phyloP scores from a whole-genome alignment of 306 rosid genomes.

The Benincasa hispida region DNA sequence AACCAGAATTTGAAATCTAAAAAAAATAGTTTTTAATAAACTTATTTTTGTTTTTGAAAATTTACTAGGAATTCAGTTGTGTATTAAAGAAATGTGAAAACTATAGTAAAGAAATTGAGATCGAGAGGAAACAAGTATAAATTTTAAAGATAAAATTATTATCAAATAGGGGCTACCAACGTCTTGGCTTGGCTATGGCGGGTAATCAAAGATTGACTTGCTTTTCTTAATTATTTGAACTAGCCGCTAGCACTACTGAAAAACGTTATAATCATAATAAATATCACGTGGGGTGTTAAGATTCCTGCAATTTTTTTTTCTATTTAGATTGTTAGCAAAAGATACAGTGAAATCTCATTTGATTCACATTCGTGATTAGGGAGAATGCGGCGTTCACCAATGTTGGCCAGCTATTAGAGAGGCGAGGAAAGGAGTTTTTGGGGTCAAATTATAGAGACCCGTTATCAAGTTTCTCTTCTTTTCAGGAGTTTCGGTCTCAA shows the following conservation, averaged over 20 bases:
- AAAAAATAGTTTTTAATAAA: too few species aligned
- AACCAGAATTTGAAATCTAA: too few species aligned
- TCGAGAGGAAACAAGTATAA: too few species aligned
- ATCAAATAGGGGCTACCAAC: too few species aligned
- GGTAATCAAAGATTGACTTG: background rate
- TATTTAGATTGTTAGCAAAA: background rate
- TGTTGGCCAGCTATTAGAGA: constrained; percentile 56
- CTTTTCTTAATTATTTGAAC: background rate
- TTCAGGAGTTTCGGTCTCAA: constrained; percentile 69
- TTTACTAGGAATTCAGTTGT: too few species aligned
- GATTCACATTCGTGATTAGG: constrained; percentile 31
- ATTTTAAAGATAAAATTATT: too few species aligned
- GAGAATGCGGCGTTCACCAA: constrained; percentile 47
- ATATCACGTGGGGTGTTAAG: background rate
- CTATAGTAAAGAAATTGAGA: too few species aligned
- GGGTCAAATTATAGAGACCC: constrained; percentile 77
- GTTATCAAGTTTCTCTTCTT: constrained; percentile 57
- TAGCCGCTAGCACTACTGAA: background rate
- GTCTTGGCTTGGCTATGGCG: background rate
- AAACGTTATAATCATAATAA: background rate
- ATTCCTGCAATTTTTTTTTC: background rate
- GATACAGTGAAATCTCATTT: background rate
- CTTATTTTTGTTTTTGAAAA: too few species aligned
- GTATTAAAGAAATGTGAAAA: too few species aligned
- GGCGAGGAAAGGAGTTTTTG: constrained; percentile 56